Evolutionary conservation across 176 grass and related monocot genomes (phyloP).

Genomic region (Urochloa ruziziensis): DNA sequence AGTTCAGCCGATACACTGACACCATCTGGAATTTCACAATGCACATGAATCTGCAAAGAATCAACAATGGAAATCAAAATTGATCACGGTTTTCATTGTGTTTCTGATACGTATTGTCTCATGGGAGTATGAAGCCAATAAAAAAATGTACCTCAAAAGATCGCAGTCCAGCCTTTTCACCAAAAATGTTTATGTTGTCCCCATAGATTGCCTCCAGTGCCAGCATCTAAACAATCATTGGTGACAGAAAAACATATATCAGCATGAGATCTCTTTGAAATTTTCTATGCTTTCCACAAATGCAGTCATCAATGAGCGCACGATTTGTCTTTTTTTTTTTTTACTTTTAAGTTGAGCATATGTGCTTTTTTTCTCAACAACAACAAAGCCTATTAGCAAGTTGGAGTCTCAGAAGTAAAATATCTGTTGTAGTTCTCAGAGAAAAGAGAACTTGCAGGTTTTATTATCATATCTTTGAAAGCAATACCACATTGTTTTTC

Average conservation of each 20-base stretch:
- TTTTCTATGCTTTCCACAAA: background rate
- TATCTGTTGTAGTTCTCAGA: background rate
- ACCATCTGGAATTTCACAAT: constrained; percentile 41
- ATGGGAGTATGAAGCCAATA: background rate
- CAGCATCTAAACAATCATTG: constrained; percentile 25
- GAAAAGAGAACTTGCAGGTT: background rate
- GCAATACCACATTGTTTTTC: background rate
- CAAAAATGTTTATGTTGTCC: constrained; percentile 23
- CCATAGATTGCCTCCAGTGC: constrained; percentile 56
- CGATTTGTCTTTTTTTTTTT: background rate
- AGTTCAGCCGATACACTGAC: constrained; percentile 18
- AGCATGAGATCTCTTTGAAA: background rate
- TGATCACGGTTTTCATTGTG: background rate
- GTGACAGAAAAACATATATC: background rate
- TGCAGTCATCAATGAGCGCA: background rate
- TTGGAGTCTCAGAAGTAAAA: background rate
- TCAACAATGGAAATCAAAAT: background rate
- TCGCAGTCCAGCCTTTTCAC: constrained; percentile 28
- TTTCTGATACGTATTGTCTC: background rate
- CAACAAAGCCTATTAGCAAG: background rate
- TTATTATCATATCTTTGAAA: background rate
- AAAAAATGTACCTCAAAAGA: constrained; percentile 42
- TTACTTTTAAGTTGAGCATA: background rate
- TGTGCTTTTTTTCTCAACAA: background rate
- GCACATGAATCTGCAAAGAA: constrained; percentile 29